phyloP scores from a whole-genome alignment of 2,329 filamentous ascomycete genomes.

The Monosporascus sp. region DNA sequence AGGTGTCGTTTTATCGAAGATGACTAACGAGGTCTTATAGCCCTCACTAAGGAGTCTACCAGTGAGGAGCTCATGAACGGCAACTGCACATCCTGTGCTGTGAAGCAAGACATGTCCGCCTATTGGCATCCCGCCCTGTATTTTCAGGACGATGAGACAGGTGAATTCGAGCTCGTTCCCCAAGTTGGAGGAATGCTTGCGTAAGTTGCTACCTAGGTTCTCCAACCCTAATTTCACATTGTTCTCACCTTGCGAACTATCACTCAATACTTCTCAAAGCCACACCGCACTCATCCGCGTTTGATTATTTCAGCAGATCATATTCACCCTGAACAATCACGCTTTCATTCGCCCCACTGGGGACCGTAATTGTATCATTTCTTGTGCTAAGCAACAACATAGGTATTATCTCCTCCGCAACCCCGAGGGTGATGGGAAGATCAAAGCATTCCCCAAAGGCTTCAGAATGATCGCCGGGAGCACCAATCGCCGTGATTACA shows the following conservation, averaged over 20 bases:
- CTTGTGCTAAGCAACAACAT: constrained; percentile 27
- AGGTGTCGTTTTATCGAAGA: neutral
- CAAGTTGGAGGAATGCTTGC: constrained; percentile 81
- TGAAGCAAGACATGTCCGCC: constrained; percentile 76
- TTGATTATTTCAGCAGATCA: neutral
- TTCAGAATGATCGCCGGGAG: constrained; percentile 83
- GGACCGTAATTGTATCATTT: too few species aligned
- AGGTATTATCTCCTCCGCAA: constrained; percentile 76
- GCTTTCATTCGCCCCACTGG: too few species aligned
- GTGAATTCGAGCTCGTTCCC: constrained; percentile 61
- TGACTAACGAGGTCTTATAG: constrained; percentile 34
- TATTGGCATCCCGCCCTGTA: constrained; percentile 83
- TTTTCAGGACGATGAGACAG: constrained; percentile 62
- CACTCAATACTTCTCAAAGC: too few species aligned
- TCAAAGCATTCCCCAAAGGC: constrained; percentile 68
- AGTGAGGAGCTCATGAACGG: constrained; percentile 53
- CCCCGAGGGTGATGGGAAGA: constrained; percentile 40
- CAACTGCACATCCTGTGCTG: constrained; percentile 75
- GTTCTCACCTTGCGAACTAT: too few species aligned
- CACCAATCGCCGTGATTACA: constrained; percentile 63
- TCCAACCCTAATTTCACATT: too few species aligned
- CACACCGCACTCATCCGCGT: neutral
- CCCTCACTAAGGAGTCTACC: constrained; percentile 55
- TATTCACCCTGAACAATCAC: neutral
- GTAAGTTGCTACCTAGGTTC: constrained; percentile 45